Evolutionary conservation across 2,329 filamentous ascomycete species (phyloP), one percentile per base, ranked within the genome.

Genomic region (Ophiostoma ulmi): DNA sequence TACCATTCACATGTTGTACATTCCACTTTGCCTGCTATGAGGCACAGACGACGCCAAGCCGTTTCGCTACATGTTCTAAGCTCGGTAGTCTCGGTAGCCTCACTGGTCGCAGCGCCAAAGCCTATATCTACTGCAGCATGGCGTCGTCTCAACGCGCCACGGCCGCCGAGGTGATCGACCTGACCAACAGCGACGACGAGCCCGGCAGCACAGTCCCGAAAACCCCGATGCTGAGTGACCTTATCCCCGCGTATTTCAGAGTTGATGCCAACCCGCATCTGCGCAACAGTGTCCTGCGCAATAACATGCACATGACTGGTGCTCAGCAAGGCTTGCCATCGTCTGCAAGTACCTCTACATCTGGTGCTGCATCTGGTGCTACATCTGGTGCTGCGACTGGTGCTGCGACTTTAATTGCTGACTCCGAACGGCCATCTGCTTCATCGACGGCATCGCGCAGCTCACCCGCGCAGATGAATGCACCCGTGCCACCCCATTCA

Each of bases 161-260:
- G 7, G 3, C 17, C 39, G 39, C 67, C n/a, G 72, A 74, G 48
- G 58, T 74, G 36, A 74, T 74, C 13, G 73, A 74, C 52, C 72
- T 74, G 55, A 74, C 73, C 10, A 41, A 63, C 41, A 67, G 68
- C 68, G 73, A 73, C 66, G 72, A 73, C 38, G 73, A 72, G 52
- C 26, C 63, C 35, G 71, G 70, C 17, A 20, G 17, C 17, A 41
- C 55, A 7, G 63, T 22, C 35, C 63, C 17, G n/a, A 65, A 65
- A 39, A 39, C 8, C 36, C 36, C 41, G 22, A 65, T 8, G 36
- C n/a, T 3, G 7, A 13, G 6, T 7, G 31, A 69, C 41, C 22
- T 38, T 13, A 71, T 31, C 72, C 67, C 61, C 70, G 39, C 67
- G 67, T 52, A 48, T 70, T 52, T 36, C 52, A 2, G 20, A 26